Base-by-base conservation (phyloP, 2,329 filamentous ascomycete species). In the Leptodontidium sp. region DNA sequence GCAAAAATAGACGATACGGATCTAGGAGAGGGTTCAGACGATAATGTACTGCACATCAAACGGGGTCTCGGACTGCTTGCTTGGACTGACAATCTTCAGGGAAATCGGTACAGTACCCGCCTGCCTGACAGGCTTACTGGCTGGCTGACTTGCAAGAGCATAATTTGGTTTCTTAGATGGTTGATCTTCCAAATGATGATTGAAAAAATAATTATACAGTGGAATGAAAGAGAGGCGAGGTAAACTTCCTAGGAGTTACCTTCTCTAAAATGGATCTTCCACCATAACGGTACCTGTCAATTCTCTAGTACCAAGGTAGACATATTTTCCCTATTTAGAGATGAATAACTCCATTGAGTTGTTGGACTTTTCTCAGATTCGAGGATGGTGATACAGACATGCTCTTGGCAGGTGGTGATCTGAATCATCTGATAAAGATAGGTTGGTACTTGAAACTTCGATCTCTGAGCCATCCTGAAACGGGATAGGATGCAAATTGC, bases 11-110 rank as follows among this genome's bases (percentile, higher is more conserved):
- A 59, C 55, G 55, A 35, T 21, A 32, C 40, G n/a, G n/a, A 47
- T 32, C 29, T 32, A 32, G 1, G 29, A 24, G 47, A n/a, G 47
- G 24, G 9, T 62, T 62, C 45, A 32, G 59, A 62, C 43, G 59
- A 38, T 26, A 8, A 62, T 38, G 15, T 49, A 47, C 26, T 35
- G 59, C 14, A 50, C 26, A 62, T 49, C 59, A 62, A 62, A 65
- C 49, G 24, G 63, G n/a, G n/a, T n/a, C 50, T 57, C 52, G 35
- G 63, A 55, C 50, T 21, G 17, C 15, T 9, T 35, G 47, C 47
- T n/a, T 50, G 26, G 49, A 29, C 21, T 52, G 26, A 24, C 49
- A 17, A 21, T 8, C n/a, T 11, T 17, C 12, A 59, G 29, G 29
- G 29, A 32, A 32, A 32, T 32, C 29, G 29, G 29, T 1, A 32